Base-by-base conservation (phyloP, 2,329 filamentous ascomycete genomes). In the Knufia petricola region DNA sequence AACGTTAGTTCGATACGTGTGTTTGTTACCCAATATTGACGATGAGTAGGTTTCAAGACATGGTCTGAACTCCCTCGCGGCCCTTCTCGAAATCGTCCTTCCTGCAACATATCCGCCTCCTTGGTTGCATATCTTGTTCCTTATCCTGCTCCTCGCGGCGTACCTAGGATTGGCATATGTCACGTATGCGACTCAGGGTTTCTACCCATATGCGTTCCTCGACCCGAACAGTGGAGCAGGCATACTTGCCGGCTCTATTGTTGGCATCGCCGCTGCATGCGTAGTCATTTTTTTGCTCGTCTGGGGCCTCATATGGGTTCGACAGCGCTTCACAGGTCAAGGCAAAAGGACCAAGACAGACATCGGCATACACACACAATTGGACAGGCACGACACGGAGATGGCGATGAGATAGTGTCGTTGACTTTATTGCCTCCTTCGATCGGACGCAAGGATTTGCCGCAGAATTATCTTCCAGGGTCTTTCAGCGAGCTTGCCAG, bases 181-280 rank as follows among this genome's bases (percentile, higher is more conserved):
- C 19, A 89, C 84, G 0, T 66, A 77, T 52, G 78, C 77, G 3
- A 81, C 80, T 0, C 72, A 87, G 63, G 77, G 77, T 2, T 86
- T 83, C 62, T 94, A 89, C 64, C 75, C 84, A 0, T 94, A 94
- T 67, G 63, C 60, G 50, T 94, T 94, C 66, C 75, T 94, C n/a
- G 74, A 94, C 62, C 73, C 79, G 1, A 60, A 63, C 15, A 65
- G 75, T 43, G 72, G 74, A 21, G 62, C 59, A 23, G 75, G 72
- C 0, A 66, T 71, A 4, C 79, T 88, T 2, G 77, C 79, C 1
- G 84, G 69, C 1, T 86, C 85, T 60, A 76, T 79, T 43, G 65
- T 85, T 43, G 75, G 75, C 6, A 79, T 83, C 41, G 66, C 75
- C 66, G 76, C 74, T 69, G 54, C 77, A 60, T 64, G 74, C 66